Conservation (phyloP, 495 filamentous ascomycete species). For the Penicillium subrubescens region DNA sequence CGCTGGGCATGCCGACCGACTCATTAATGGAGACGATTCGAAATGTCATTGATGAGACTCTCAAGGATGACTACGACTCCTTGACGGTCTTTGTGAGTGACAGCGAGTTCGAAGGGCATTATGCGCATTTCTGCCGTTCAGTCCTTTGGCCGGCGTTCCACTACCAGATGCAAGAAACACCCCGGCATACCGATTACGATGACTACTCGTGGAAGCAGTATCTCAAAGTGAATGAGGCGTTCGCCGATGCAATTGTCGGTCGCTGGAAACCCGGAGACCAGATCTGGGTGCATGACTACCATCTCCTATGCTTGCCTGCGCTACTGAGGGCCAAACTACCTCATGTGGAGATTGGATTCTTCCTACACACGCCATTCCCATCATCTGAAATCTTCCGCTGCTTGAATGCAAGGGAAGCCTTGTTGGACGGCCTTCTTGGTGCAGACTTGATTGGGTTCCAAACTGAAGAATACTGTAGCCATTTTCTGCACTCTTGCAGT, state of each 20-base stretch:
- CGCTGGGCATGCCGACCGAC: conserved; percentile 86
- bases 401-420: conserved; percentile 70
- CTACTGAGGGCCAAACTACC: conserved; percentile 80
- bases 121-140: conserved; percentile 85
- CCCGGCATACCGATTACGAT: conserved; percentile 91
- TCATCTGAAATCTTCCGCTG: conserved; percentile 92
- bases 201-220: conserved; percentile 96
- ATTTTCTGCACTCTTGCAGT: conserved; percentile 90
- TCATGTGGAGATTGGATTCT: conserved; percentile 87
- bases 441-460: conserved; percentile 91
- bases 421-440: conserved; percentile 85
- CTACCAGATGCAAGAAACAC: conserved; percentile 91
- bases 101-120: conserved; percentile 84
- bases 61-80: conserved; percentile 75
- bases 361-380: conserved; percentile 87
- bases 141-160: conserved; percentile 88
- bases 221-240: conserved; percentile 80
- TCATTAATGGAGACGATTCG: conserved; percentile 67
- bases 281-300: conserved; percentile 93
- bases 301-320: conserved; percentile 75
- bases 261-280: conserved; percentile 84
- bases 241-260: conserved; percentile 79
- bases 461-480: conserved; percentile 84
- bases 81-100: conserved; percentile 79
- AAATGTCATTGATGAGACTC: conserved; percentile 73